Evolutionary conservation across 306 rosid species (phyloP).

Genomic region (Crataegus laevigata): DNA sequence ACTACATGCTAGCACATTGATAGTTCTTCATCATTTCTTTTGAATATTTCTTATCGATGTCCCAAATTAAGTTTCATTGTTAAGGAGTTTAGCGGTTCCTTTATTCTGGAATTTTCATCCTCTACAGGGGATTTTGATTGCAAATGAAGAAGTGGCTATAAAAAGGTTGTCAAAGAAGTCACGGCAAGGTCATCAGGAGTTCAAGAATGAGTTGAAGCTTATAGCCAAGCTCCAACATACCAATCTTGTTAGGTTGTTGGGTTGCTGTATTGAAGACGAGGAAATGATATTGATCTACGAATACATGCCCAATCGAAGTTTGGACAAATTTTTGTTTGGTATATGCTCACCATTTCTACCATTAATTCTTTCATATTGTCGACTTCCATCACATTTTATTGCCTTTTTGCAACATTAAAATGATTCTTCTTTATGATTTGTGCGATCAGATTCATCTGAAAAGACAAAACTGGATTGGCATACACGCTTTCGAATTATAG

Average conservation of each 20-base stretch:
- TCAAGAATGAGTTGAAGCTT: slow-evolving; percentile 35
- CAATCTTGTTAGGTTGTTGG: slow-evolving; percentile 39
- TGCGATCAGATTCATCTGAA: not conserved
- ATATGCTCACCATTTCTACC: not conserved
- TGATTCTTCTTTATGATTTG: not conserved
- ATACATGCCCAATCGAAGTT: slow-evolving; percentile 39
- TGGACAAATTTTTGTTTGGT: slow-evolving; percentile 46
- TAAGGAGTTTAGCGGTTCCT: not conserved
- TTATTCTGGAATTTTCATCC: not conserved
- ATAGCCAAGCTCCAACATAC: slow-evolving; percentile 46
- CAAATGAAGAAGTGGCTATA: slow-evolving; percentile 31
- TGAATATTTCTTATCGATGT: too few species aligned
- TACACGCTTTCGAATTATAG: slow-evolving; percentile 28
- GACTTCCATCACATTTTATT: not conserved
- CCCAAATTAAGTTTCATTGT: not conserved
- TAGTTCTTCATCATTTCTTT: too few species aligned
- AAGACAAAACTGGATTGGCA: slow-evolving; percentile 19
- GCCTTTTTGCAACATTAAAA: not conserved
- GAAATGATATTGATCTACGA: slow-evolving; percentile 45
- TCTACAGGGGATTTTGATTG: slow-evolving; percentile 20
- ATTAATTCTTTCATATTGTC: not conserved
- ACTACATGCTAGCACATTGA: not conserved
- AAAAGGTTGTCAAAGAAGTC: slow-evolving; percentile 45
- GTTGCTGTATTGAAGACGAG: slow-evolving; percentile 27
- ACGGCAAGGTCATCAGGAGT: slow-evolving; percentile 39